Percentiles rank a stretch among this genome's conserved stretches.
These are phyloP conservation scores for Gliomastix tumulicola DNA, from an alignment of 2,329 filamentous ascomycete species.

Conservation along the genomic window DNA sequence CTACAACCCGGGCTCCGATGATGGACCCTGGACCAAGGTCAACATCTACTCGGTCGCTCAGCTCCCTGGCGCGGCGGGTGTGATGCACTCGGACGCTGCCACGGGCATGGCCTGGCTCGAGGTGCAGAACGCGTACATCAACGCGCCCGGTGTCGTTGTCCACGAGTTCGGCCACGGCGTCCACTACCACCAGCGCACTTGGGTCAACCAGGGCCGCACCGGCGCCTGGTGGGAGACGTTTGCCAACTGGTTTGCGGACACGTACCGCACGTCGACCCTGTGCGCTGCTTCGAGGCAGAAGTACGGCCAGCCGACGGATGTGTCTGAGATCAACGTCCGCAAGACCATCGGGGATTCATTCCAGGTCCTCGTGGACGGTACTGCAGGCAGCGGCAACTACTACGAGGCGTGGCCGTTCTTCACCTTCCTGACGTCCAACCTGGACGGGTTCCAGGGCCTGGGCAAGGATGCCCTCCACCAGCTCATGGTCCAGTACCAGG, in stretches of 20 bases:
- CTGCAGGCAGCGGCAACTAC: slow-evolving; percentile 33
- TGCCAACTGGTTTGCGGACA: slow-evolving; percentile 42
- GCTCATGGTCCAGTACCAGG: slow-evolving; percentile 33
- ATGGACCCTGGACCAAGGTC: slow-evolving; percentile 35
- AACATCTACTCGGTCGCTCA: slow-evolving; percentile 34
- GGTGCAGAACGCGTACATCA: slow-evolving; percentile 30
- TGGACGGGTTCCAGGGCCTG: slow-evolving; percentile 30
- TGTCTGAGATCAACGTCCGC: slow-evolving; percentile 30
- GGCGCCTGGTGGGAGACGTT: slow-evolving; percentile 45
- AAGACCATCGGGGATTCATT: slow-evolving; percentile 39
- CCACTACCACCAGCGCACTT: slow-evolving; percentile 33
- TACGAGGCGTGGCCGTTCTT: slow-evolving; percentile 46
- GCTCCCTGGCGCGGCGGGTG: slow-evolving; percentile 29
- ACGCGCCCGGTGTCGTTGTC: slow-evolving; percentile 30
- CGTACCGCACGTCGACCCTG: slow-evolving; percentile 34
- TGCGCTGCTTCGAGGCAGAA: slow-evolving; percentile 30
- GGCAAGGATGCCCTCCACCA: slow-evolving; percentile 32
- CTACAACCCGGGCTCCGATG: slow-evolving; percentile 20
- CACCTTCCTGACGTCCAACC: slow-evolving; percentile 39
- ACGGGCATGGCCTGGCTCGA: slow-evolving; percentile 34
- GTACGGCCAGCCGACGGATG: slow-evolving; percentile 22
- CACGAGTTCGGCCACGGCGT: slow-evolving; percentile 44
- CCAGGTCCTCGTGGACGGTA: slow-evolving; percentile 40
- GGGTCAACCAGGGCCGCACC: slow-evolving; percentile 35
- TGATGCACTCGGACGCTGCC: slow-evolving; percentile 29